phyloP scores from a whole-genome alignment of 257 asterid species.

The Linderniella brevidens region DNA sequence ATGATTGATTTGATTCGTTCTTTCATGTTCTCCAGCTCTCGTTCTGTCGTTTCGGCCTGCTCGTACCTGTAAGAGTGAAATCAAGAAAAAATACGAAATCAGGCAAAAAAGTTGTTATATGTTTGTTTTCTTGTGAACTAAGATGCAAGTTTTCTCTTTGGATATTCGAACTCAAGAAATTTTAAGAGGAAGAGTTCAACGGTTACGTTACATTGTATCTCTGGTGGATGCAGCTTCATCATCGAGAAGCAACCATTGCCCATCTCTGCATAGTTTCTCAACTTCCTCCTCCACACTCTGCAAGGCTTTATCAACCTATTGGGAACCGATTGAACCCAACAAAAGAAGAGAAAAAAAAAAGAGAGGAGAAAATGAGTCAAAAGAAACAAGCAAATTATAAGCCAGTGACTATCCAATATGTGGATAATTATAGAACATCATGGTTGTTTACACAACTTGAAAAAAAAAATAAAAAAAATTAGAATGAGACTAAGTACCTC shows the following conservation, averaged over 20 bases:
- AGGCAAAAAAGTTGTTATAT: not conserved
- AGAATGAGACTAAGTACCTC: conserved; percentile 30
- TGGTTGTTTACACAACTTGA: not conserved
- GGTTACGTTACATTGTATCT: conserved; percentile 68
- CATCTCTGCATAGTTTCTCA: conserved; percentile 68
- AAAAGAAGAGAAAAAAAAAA: not conserved
- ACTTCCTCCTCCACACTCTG: conserved; percentile 90
- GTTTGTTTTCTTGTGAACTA: too few species aligned
- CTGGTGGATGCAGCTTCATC: conserved; percentile 91
- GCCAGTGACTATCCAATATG: too few species aligned
- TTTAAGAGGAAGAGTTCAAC: not conserved
- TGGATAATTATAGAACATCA: too few species aligned
- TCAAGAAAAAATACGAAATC: conserved; percentile 1
- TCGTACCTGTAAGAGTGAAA: conserved; percentile 47
- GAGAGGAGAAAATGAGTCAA: too few species aligned
- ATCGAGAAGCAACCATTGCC: conserved; percentile 66
- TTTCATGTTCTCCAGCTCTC: conserved; percentile 74
- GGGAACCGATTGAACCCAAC: conserved; percentile 4
- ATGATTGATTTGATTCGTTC: conserved; percentile 75
- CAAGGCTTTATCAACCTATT: conserved; percentile 86
- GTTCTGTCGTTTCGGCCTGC: conserved; percentile 73
- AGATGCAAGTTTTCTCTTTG: too few species aligned
- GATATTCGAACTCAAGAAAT: too few species aligned
- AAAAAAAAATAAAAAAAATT: conserved; percentile 3
- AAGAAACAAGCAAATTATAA: too few species aligned